A percentile compares a stretch with the other conserved stretches of the same genome.
These are phyloP conservation scores for Pulicaria dysenterica DNA, from an alignment of 129 eudicot genomes.

Conservation along the genomic window DNA sequence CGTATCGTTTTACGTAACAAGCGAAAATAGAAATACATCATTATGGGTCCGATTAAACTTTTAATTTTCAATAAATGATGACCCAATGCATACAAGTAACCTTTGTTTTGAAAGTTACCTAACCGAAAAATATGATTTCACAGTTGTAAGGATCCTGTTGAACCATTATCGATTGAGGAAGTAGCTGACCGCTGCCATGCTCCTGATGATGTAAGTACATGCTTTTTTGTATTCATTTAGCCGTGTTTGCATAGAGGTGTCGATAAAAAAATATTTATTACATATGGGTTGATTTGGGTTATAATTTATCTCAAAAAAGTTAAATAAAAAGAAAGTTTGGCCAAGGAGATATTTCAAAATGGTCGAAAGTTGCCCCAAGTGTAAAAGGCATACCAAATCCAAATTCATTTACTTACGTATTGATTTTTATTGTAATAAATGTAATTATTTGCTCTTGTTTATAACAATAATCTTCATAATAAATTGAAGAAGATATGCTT, in stretches of 20 bases:
- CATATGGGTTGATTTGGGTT: neutral
- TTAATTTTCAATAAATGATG: neutral
- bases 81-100: neutral
- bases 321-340: neutral
- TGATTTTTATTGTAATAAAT: too few species aligned
- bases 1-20: neutral
- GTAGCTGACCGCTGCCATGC: constrained; percentile 97
- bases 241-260: neutral
- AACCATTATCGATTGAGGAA: constrained; percentile 84
- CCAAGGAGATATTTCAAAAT: neutral
- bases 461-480: neutral
- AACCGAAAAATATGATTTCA: neutral
- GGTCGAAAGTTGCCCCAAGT: neutral
- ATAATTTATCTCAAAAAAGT: neutral
- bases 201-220: constrained; percentile 62
- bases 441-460: neutral
- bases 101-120: neutral
- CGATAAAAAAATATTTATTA: too few species aligned
- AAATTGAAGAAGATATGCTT: neutral
- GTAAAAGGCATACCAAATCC: neutral
- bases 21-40: neutral
- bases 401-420: neutral
- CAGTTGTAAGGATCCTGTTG: constrained; percentile 98
- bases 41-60: neutral
- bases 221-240: neutral